A percentile compares a stretch with the other conserved stretches of the same genome.
These are phyloP conservation scores for Avena atlantica DNA, from an alignment of 176 grass and related monocot genomes.

Conservation along the genomic window DNA sequence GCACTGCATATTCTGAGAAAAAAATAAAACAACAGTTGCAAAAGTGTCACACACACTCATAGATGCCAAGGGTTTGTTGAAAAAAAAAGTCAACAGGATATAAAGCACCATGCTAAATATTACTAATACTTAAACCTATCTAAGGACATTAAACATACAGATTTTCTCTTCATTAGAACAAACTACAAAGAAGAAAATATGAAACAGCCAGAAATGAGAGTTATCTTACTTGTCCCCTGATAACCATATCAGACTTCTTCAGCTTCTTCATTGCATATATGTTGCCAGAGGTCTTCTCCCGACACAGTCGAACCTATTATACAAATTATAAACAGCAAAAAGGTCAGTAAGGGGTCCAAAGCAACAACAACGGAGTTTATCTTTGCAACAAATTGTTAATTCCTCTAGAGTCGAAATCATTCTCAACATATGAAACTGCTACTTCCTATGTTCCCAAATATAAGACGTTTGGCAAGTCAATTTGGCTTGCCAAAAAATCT, in stretches of 20 bases:
- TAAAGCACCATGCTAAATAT: not conserved
- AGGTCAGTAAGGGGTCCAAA: constrained; percentile 28
- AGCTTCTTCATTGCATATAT: constrained; percentile 99
- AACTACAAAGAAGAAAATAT: not conserved
- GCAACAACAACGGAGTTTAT: constrained; percentile 2
- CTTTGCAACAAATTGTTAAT: constrained; percentile 28
- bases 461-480: too few relatives aligned
- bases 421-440: constrained; percentile 38
- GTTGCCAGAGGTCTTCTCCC: constrained; percentile 88
- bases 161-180: not conserved
- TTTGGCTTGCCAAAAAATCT: too few relatives aligned
- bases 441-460: too few relatives aligned
- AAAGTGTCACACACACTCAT: not conserved
- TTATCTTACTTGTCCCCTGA: constrained; percentile 88
- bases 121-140: not conserved
- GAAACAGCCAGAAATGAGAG: constrained; percentile 38
- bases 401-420: constrained; percentile 10
- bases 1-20: not conserved
- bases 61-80: not conserved
- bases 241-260: constrained; percentile 99
- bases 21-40: not conserved
- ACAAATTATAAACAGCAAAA: constrained; percentile 32
- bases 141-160: not conserved
- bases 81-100: not conserved
- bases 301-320: constrained; percentile 86